Evolutionary conservation across 179 eudicot species (phyloP).

Genomic region (Silene coronaria): DNA sequence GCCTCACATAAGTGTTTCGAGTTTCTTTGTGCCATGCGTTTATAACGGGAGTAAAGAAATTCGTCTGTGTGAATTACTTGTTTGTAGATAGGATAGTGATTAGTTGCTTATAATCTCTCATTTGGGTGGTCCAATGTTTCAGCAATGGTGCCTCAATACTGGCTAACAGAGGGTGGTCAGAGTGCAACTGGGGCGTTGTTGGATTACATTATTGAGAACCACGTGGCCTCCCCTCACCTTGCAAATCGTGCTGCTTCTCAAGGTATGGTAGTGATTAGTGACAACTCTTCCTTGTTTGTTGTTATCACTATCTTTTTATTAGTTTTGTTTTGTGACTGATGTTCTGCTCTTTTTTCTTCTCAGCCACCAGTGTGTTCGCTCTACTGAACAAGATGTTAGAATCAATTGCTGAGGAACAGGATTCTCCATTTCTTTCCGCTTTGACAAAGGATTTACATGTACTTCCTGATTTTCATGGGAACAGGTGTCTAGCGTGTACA

Average conservation of each 20-base stretch:
- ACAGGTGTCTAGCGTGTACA: conserved; percentile 45
- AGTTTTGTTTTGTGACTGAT: not conserved
- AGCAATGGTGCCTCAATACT: conserved; percentile 94
- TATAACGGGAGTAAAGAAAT: not conserved
- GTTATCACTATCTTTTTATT: not conserved
- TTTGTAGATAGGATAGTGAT: not conserved
- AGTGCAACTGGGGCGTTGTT: conserved; percentile 94
- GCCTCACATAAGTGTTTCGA: not conserved
- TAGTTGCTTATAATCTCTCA: not conserved
- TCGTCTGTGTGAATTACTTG: not conserved
- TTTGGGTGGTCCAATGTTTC: conserved; percentile 14
- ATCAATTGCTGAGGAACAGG: conserved; percentile 51
- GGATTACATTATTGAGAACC: conserved; percentile 74
- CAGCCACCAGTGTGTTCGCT: conserved; percentile 63
- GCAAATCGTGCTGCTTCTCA: conserved; percentile 97
- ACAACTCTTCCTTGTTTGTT: not conserved
- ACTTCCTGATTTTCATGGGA: conserved; percentile 96
- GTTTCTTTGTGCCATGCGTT: not conserved
- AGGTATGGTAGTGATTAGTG: conserved; percentile 37
- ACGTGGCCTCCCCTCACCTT: conserved; percentile 71
- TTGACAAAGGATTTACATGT: conserved; percentile 79
- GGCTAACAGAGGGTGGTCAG: conserved; percentile 99
- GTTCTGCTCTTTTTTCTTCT: not conserved
- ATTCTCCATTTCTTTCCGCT: conserved; percentile 62
- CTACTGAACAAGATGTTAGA: conserved; percentile 71